Conservation (phyloP, 495 filamentous ascomycete genomes). For the Chaetomium tenue region DNA sequence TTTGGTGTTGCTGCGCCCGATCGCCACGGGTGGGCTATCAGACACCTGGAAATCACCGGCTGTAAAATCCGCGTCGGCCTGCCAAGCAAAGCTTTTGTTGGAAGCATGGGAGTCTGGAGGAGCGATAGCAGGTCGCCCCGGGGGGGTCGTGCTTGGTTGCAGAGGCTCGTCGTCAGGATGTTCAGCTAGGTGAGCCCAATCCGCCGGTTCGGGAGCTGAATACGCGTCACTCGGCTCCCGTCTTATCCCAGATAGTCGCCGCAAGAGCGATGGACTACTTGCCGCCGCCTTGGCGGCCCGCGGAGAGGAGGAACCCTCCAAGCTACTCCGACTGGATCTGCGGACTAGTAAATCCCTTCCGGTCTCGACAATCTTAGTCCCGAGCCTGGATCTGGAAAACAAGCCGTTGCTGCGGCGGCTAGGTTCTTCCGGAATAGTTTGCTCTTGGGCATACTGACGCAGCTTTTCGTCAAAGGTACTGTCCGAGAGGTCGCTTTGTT, state of each 20-base stretch:
- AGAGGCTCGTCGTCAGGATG: slow-evolving; percentile 36
- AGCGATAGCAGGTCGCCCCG: slow-evolving; percentile 32
- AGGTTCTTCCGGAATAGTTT: slow-evolving; percentile 24
- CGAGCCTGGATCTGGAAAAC: slow-evolving; percentile 35
- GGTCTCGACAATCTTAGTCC: slow-evolving; percentile 37
- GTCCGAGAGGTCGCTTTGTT: slow-evolving; percentile 30
- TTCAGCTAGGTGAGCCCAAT: slow-evolving; percentile 39
- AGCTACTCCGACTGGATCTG: slow-evolving; percentile 39
- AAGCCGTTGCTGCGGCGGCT: slow-evolving; percentile 33
- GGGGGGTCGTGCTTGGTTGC: neutral
- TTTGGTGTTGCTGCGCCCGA: slow-evolving; percentile 44
- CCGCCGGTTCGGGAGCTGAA: slow-evolving; percentile 7
- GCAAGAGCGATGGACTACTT: slow-evolving; percentile 28
- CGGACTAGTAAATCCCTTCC: slow-evolving; percentile 33
- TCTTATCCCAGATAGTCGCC: slow-evolving; percentile 30
- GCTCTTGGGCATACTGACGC: slow-evolving; percentile 26
- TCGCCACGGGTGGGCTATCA: slow-evolving; percentile 54
- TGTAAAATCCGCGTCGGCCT: slow-evolving; percentile 63
- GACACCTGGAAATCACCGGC: slow-evolving; percentile 60
- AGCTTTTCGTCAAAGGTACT: slow-evolving; percentile 36
- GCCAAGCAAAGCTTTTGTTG: slow-evolving; percentile 53
- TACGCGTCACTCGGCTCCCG: slow-evolving; percentile 16
- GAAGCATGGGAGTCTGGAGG: slow-evolving; percentile 41
- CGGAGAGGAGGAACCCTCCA: slow-evolving; percentile 27
- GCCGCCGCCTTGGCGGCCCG: slow-evolving; percentile 10